Base-by-base conservation (phyloP, 768 basidiomycete species). In the Postia placenta region DNA sequence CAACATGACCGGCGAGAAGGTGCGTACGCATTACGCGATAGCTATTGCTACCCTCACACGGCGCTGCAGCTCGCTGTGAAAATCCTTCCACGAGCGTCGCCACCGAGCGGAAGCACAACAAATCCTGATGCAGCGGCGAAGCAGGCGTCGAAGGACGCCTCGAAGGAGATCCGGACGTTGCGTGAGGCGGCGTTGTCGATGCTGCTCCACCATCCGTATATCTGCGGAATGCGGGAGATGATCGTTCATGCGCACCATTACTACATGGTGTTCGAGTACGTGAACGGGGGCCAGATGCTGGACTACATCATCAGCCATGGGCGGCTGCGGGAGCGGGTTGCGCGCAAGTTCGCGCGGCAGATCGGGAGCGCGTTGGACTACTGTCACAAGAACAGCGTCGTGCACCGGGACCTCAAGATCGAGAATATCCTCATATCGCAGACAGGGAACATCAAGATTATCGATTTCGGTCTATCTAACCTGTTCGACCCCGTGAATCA, bases 281-380 rank as follows among this genome's bases (percentile, higher is more conserved):
- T 98, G 68, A 95, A 93, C 58, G 96, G 96, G 26, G 96, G 96
- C 0, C 96, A 99, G 75, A 93, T 99, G 92, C 81, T 99, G 56
- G 96, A 99, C 77, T 99, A 95, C 67, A 98, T 99, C 71, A 99
- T 99, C 71, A 89, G 89, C 60, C 96, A 99, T 60, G 96, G 96
- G 15, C 79, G 96, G 27, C 78, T 98, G 50, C 78, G 96, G 40
- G 96, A 98, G 68, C 81, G 95, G 48, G 92, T 93, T 35, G 96
- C 96, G 19, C 75, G 96, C 58, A 98, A 97, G 73, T 99, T 99
- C 69, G 93, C 96, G 4, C 72, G 96, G 25, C 96, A 99, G 68
- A 98, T 99, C 54, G 94, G 91, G 28, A 90, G 87, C 59, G 96
- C 96, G 1, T 74, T 99, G 20, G 89, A 95, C 64, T 98, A 99